phyloP scores from a whole-genome alignment of 2,329 filamentous ascomycete species.

The Pseudogymnoascus sp. region DNA sequence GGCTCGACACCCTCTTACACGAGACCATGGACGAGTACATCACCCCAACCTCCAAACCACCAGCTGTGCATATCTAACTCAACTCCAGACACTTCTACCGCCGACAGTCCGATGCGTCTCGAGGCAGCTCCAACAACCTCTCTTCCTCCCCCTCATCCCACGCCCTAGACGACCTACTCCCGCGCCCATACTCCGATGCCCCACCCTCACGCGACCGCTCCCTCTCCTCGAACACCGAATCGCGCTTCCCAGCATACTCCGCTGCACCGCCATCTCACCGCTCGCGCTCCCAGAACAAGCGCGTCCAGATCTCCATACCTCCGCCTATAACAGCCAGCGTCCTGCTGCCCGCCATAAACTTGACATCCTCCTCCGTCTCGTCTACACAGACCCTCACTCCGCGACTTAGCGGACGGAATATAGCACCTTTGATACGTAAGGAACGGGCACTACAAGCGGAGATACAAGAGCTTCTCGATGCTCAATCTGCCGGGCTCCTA shows the following conservation, averaged over 20 bases:
- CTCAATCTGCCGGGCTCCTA: slow-evolving; percentile 42
- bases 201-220: not conserved
- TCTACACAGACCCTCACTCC: not conserved
- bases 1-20: not conserved
- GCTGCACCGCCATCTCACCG: not conserved
- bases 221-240: not conserved
- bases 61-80: not conserved
- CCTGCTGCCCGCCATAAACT: not conserved
- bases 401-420: not conserved
- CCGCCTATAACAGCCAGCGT: slow-evolving; percentile 11
- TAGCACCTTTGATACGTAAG: slow-evolving; percentile 23
- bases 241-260: not conserved
- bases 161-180: not conserved
- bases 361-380: not conserved
- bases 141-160: not conserved
- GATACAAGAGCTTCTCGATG: slow-evolving; percentile 50
- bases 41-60: not conserved
- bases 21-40: not conserved
- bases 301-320: not conserved
- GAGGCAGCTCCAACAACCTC: not conserved
- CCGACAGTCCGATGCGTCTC: not conserved
- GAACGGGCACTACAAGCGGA: slow-evolving; percentile 48
- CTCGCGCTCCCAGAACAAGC: not conserved
- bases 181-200: not conserved
- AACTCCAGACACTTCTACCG: not conserved